phyloP scores from a whole-genome alignment of 352 stramenopile genomes.

The Globisporangium lucens region DNA sequence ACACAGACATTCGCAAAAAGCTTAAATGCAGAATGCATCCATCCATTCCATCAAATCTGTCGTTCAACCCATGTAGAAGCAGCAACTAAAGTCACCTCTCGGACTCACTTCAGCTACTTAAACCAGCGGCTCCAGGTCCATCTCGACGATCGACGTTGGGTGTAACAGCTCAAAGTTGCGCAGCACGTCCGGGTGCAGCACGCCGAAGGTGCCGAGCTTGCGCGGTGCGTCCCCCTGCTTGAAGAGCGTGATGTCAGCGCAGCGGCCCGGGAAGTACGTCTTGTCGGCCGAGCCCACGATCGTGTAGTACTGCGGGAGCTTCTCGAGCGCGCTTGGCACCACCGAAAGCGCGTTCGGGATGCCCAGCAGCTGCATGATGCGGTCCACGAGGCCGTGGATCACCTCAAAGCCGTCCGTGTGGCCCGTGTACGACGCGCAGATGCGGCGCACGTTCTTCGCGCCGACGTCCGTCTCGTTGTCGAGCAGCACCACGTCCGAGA shows the following conservation, averaged over 20 bases:
- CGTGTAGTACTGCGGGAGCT: slow-evolving; percentile 81
- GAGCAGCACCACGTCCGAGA: slow-evolving; percentile 98
- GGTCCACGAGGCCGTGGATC: slow-evolving; percentile 98
- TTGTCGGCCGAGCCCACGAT: slow-evolving; percentile 57
- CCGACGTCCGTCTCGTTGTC: slow-evolving; percentile 93
- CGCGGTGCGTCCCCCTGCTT: slow-evolving; percentile 53
- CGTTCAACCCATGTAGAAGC: not conserved
- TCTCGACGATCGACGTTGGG: slow-evolving; percentile 95
- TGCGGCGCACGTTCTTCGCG: slow-evolving; percentile 93
- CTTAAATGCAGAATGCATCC: not conserved
- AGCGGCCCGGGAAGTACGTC: slow-evolving; percentile 96
- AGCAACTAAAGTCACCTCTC: not conserved
- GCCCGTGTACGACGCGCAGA: slow-evolving; percentile 97
- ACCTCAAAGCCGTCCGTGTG: slow-evolving; percentile 98
- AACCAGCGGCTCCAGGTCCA: slow-evolving; percentile 97
- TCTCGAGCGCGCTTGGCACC: slow-evolving; percentile 33
- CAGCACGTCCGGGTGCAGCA: slow-evolving; percentile 98
- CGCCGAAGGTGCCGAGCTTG: slow-evolving; percentile 95
- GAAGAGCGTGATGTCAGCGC: slow-evolving; percentile 93
- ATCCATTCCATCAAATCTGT: slow-evolving; percentile 3
- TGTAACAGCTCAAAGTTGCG: slow-evolving; percentile 98
- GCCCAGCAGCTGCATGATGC: slow-evolving; percentile 97
- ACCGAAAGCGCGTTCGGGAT: slow-evolving; percentile 75
- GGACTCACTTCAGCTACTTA: slow-evolving; percentile 35
- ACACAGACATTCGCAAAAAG: not conserved